Percentiles rank a stretch among this genome's conserved stretches.
Evolutionary conservation across 495 filamentous ascomycete genomes (phyloP).

Genomic region (Astrothelium macrocarpum): DNA sequence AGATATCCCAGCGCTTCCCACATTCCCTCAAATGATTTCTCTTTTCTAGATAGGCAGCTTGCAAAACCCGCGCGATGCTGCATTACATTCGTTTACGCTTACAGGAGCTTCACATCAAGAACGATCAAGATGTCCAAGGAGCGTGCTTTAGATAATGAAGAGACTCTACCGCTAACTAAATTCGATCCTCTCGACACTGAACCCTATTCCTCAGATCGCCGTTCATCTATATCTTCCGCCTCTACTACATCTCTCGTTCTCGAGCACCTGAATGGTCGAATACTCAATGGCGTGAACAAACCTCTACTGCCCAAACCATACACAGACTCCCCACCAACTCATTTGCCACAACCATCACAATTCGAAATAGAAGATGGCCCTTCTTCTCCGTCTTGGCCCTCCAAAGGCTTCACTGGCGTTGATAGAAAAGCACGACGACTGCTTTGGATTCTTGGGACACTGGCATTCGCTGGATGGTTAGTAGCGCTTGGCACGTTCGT

Average conservation of each 20-base stretch:
- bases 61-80: background rate
- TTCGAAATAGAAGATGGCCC: constrained; percentile 33
- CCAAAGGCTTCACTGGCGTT: constrained; percentile 31
- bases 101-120: background rate
- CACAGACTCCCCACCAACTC: constrained; percentile 27
- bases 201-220: background rate
- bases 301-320: constrained; percentile 15
- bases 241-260: constrained; percentile 73
- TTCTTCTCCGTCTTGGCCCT: constrained; percentile 24
- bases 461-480: constrained; percentile 71
- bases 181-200: background rate
- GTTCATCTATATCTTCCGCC: constrained; percentile 49
- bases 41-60: background rate
- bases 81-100: background rate
- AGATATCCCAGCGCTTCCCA: background rate
- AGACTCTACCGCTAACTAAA: background rate
- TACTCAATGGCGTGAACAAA: constrained; percentile 13
- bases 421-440: constrained; percentile 54
- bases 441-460: constrained; percentile 55
- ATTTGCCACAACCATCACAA: constrained; percentile 39
- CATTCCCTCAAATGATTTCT: background rate
- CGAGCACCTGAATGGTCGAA: constrained; percentile 51
- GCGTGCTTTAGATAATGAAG: background rate
- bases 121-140: background rate
- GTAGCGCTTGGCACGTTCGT: constrained; percentile 69